These are phyloP conservation scores for Magnolia sinica DNA, from an alignment of 164 flowering plant genomes.

Conservation along the genomic window DNA sequence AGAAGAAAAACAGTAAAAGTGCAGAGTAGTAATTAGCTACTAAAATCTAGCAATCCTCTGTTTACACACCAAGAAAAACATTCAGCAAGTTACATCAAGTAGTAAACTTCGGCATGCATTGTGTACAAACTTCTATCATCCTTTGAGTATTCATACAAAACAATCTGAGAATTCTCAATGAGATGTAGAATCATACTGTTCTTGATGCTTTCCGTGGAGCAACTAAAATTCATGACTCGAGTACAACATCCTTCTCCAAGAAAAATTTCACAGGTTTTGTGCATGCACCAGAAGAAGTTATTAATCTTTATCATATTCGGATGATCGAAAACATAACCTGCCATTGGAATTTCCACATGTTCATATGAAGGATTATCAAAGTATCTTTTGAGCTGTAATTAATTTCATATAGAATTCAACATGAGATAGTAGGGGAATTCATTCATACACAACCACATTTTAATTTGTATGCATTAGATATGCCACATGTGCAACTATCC, in stretches of 20 bases:
- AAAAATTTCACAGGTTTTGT: slow-evolving; percentile 13
- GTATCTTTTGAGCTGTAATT: no score
- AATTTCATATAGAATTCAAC: not conserved
- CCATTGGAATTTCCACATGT: not conserved
- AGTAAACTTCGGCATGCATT: slow-evolving; percentile 5
- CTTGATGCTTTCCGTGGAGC: not conserved
- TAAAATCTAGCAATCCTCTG: no score
- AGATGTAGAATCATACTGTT: not conserved
- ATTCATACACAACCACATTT: no score
- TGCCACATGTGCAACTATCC: no score
- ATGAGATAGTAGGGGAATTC: no score
- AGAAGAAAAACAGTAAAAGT: no score
- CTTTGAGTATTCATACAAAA: not conserved
- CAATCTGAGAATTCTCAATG: not conserved
- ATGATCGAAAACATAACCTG: not conserved
- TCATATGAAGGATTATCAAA: no score
- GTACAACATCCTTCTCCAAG: slow-evolving; percentile 1
- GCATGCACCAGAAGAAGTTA: not conserved
- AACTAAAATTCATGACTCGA: slow-evolving; percentile 9
- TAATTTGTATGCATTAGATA: no score
- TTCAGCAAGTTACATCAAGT: no score
- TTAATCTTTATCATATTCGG: slow-evolving; percentile 10
- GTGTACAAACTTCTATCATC: not conserved
- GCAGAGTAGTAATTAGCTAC: no score
- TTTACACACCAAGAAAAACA: no score